Conservation (phyloP, 768 basidiomycete genomes). For the Xerocomellus intermedius region DNA sequence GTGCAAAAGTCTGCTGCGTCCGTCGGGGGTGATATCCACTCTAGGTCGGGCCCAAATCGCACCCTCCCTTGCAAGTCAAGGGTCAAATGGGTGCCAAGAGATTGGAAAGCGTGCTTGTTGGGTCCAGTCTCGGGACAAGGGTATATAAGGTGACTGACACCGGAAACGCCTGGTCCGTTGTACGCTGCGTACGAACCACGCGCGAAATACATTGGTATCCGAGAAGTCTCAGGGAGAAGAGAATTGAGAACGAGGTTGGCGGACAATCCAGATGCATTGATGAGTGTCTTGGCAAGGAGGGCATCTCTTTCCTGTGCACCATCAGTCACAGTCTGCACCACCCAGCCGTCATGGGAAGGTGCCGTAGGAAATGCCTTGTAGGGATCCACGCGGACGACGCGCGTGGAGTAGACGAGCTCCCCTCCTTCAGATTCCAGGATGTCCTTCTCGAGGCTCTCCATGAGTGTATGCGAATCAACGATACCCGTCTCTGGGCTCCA, state of each 20-base stretch:
- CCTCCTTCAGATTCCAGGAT: conserved; percentile 68
- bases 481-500: conserved; percentile 90
- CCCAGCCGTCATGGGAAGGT: conserved; percentile 70
- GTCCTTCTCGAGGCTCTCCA: conserved; percentile 81
- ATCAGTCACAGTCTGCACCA: conserved; percentile 75
- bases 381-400: conserved; percentile 83
- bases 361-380: conserved; percentile 26
- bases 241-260: conserved; percentile 70
- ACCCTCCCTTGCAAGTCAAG: conserved; percentile 82
- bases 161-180: conserved; percentile 68
- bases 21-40: conserved; percentile 69
- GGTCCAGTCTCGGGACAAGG: conserved; percentile 75
- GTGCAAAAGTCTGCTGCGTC: conserved; percentile 24
- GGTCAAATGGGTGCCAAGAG: conserved; percentile 90
- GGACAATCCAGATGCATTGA: conserved; percentile 82
- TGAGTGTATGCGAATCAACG: conserved; percentile 80
- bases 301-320: conserved; percentile 53
- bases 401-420: conserved; percentile 73
- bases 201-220: conserved; percentile 76
- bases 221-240: conserved; percentile 52
- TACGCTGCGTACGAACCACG: conserved; percentile 89
- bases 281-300: conserved; percentile 68
- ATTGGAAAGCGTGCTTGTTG: conserved; percentile 67
- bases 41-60: conserved; percentile 90
- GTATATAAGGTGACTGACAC: conserved; percentile 80